These are phyloP conservation scores for Oryza coarctata DNA, from an alignment of 176 grass and related monocot genomes.

Conservation along the genomic window DNA sequence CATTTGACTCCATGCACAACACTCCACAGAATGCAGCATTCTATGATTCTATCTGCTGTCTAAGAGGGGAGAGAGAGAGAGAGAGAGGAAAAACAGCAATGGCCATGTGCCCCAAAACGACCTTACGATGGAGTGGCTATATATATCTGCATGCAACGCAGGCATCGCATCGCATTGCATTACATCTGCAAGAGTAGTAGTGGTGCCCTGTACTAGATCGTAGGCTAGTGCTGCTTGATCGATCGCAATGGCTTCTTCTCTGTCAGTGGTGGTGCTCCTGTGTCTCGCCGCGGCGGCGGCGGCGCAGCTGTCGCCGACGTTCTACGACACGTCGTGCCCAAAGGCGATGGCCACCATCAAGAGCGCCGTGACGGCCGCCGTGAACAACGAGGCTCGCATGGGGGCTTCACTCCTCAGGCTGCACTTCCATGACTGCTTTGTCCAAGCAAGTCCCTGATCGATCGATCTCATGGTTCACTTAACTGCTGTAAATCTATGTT, in stretches of 20 bases:
- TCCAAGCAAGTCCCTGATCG: conserved; percentile 28
- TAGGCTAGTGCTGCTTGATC: background rate
- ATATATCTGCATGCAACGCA: conserved; percentile 47
- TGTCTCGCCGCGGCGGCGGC: conserved; percentile 31
- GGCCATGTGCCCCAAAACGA: background rate
- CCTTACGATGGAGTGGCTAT: background rate
- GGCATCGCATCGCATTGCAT: background rate
- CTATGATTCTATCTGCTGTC: too few relatives aligned
- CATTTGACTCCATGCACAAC: background rate
- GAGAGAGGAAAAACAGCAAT: background rate
- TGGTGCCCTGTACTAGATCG: background rate
- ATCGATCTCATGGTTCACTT: too few relatives aligned
- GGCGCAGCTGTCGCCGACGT: conserved; percentile 79
- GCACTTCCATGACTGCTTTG: conserved; percentile 97
- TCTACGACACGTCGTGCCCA: conserved; percentile 70
- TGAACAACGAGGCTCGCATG: conserved; percentile 50
- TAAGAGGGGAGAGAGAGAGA: background rate
- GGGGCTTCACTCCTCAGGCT: conserved; percentile 76
- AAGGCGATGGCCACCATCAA: conserved; percentile 57
- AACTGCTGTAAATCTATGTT: background rate
- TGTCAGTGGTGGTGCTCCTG: conserved; percentile 12
- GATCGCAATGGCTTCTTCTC: conserved; percentile 24
- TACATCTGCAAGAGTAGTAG: background rate
- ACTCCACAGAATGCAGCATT: conserved; percentile 10
- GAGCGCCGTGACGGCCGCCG: conserved; percentile 48